Base-by-base conservation (phyloP, 2,329 filamentous ascomycete genomes). In the Delphinella strobiligena region DNA sequence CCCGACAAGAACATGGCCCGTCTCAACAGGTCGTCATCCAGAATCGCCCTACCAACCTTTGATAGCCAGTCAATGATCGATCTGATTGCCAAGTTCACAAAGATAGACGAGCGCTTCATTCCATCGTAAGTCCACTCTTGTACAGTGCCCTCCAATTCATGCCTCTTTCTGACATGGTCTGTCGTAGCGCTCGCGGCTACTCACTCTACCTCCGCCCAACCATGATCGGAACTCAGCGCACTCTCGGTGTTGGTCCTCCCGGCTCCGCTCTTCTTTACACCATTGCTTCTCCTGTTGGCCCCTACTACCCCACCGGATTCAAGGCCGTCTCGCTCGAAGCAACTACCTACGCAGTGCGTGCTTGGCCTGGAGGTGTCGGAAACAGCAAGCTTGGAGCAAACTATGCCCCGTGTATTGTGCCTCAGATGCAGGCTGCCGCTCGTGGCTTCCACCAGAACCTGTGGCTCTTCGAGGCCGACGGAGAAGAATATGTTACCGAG, bases 341-440 rank as follows among this genome's bases (percentile, higher is more conserved):
- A 18, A 96, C 91, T 38, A 83, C 93, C 66, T 94, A 95, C 62
- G 89, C 89, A 40, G 87, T 95, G 46, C 86, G 91, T 50, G 91
- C 91, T 42, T 98, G 91, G 91, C 91, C 91, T 34, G 91, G 91
- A 45, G 91, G 91, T 58, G 89, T 95, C 22, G 91, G 91, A 53
- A 87, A 96, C 69, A 93, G 91, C 77, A 98, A 98, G 70, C 78
- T 98, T 24, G 91, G 91, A 46, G 91, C 89, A 55, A 98, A 98
- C 74, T 98, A 98, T 61, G 91, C 91, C n/a, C 91, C 91, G 4
- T 96, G 91, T 68, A 89, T 98, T 54, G 70, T 96, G n/a, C 91
- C 91, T 14, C 91, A 98, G 66, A 75, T 91, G 54, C 77, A 94
- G 64, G 91, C 91, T 31, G 86, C 87, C 34, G 82, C 79, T 61